phyloP scores from a whole-genome alignment of 2,329 filamentous ascomycete species.

The Bipolaris bicolor region DNA sequence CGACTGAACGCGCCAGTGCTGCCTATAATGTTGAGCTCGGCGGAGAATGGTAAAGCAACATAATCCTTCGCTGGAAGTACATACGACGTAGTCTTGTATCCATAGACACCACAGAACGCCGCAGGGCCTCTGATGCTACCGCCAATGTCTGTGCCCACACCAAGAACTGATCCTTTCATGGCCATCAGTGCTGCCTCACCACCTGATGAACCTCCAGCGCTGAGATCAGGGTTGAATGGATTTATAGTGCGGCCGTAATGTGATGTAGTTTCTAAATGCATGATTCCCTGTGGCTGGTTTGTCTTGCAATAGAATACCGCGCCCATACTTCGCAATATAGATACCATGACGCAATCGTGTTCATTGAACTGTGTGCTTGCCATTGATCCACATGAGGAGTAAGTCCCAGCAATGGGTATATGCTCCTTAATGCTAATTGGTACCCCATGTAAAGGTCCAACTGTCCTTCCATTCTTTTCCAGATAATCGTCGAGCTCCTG shows the following conservation, averaged over 20 bases:
- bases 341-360: constrained; percentile 62
- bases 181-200: constrained; percentile 32
- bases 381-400: constrained; percentile 62
- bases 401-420: constrained; percentile 57
- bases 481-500: constrained; percentile 53
- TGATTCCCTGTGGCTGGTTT: constrained; percentile 58
- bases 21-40: constrained; percentile 25
- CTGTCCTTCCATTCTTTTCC: constrained; percentile 25
- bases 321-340: constrained; percentile 59
- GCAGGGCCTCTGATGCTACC: constrained; percentile 32
- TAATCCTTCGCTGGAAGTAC: constrained; percentile 22
- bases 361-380: constrained; percentile 54
- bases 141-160: constrained; percentile 36
- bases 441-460: constrained; percentile 55
- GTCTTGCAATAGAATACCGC: constrained; percentile 61
- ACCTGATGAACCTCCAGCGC: constrained; percentile 55
- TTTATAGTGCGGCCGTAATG: constrained; percentile 55
- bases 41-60: constrained; percentile 11
- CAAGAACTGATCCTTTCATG: constrained; percentile 28
- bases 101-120: constrained; percentile 35
- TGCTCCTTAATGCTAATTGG: constrained; percentile 61
- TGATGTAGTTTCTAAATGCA: constrained; percentile 63
- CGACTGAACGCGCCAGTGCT: constrained; percentile 26
- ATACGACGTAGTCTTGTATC: constrained; percentile 34
- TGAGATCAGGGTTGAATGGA: constrained; percentile 53